A percentile compares a stretch with the other conserved stretches of the same genome.
Evolutionary conservation across 148 eudicot species (phyloP).

Genomic region (Selenicereus undatus): DNA sequence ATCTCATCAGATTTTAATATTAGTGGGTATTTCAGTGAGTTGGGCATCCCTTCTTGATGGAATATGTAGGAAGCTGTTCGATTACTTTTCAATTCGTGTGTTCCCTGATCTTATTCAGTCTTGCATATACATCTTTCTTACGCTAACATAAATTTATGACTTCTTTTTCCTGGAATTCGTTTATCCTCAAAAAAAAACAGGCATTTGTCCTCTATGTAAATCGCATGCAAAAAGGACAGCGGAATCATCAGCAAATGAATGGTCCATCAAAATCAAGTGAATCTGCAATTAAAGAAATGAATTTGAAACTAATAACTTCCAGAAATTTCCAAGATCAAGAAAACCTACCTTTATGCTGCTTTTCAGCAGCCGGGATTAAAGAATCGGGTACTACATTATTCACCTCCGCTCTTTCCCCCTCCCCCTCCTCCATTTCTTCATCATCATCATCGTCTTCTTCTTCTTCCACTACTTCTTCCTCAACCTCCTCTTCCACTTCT

Average conservation of each 20-base stretch:
- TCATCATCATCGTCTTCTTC: background rate
- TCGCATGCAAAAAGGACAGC: background rate
- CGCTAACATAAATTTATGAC: background rate
- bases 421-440: background rate
- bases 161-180: background rate
- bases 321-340: background rate
- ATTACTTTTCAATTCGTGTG: background rate
- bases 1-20: background rate
- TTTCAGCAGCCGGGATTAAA: background rate
- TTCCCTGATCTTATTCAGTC: too few species aligned
- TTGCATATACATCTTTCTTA: too few species aligned
- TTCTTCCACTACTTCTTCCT: background rate
- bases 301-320: background rate
- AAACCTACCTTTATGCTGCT: constrained; percentile 7
- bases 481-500: constrained; percentile 6
- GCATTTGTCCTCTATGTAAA: background rate
- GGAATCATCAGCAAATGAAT: background rate
- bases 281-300: background rate
- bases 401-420: constrained; percentile 7
- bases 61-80: background rate
- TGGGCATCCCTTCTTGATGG: background rate
- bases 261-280: background rate
- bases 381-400: background rate
- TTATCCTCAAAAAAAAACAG: background rate
- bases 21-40: background rate